A percentile compares a stretch with the other conserved stretches of the same genome.
These are phyloP conservation scores for Martensiomyces pterosporus DNA, from an alignment of 192 early-diverging fungal species.

Conservation along the genomic window DNA sequence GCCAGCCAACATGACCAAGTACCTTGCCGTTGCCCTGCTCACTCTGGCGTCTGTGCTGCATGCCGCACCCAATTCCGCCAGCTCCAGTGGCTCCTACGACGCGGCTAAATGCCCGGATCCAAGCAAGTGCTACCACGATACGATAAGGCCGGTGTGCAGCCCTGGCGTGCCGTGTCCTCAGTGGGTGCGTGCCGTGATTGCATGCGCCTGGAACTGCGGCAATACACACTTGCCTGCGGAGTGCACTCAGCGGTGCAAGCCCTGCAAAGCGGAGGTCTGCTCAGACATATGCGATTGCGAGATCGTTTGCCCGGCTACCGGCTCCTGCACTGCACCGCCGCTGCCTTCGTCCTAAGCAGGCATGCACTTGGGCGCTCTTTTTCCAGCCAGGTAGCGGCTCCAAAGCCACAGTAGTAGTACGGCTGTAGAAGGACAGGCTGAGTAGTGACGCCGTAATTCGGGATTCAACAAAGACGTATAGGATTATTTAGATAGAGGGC, in stretches of 20 bases:
- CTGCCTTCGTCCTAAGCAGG: too few species aligned
- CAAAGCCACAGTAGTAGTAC: too few species aligned
- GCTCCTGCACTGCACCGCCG: slow-evolving; percentile 14
- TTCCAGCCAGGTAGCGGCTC: too few species aligned
- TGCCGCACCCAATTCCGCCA: too few species aligned
- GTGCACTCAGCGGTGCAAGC: slow-evolving; percentile 28
- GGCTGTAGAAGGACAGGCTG: too few species aligned
- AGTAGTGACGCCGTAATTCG: too few species aligned
- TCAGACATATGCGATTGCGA: slow-evolving; percentile 21
- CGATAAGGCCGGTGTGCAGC: slow-evolving; percentile 6
- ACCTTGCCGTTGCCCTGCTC: too few species aligned
- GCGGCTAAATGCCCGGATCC: slow-evolving; percentile 10
- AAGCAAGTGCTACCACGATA: slow-evolving; percentile 24
- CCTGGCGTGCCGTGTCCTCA: slow-evolving; percentile 11
- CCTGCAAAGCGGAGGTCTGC: slow-evolving; percentile 26
- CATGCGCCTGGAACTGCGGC: slow-evolving; percentile 20
- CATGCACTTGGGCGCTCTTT: too few species aligned
- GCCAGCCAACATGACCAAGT: too few species aligned
- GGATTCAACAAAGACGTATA: too few species aligned
- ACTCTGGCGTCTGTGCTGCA: background rate
- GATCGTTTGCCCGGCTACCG: slow-evolving; percentile 15
- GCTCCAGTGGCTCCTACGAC: background rate
- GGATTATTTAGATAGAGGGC: too few species aligned
- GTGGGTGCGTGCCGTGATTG: slow-evolving; percentile 9
- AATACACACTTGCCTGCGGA: background rate